Conservation (phyloP, 2,329 filamentous ascomycete species). For the Allantophomopsis lycopodina region DNA sequence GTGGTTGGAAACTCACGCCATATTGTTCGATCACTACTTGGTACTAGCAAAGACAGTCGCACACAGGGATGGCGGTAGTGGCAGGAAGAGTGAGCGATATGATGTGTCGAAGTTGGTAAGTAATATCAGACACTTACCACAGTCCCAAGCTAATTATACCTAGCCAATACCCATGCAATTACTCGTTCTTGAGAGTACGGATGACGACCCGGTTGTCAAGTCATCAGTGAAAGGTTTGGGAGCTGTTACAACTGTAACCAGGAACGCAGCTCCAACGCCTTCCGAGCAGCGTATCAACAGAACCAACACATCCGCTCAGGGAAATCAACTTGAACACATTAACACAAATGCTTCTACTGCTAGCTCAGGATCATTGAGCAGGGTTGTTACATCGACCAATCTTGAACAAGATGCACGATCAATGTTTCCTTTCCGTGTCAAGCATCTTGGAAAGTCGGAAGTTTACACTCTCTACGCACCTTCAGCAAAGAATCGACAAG, state of each 20-base stretch:
- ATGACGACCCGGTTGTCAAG: conserved; percentile 83
- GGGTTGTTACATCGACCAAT: conserved; percentile 28
- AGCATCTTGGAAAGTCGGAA: conserved; percentile 80
- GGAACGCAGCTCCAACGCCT: conserved; percentile 45
- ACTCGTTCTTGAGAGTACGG: conserved; percentile 79
- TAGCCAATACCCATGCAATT: conserved; percentile 94
- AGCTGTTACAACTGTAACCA: conserved; percentile 46
- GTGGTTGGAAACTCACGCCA: conserved; percentile 86
- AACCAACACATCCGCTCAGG: conserved; percentile 23
- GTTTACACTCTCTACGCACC: conserved; percentile 84
- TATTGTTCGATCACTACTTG: conserved; percentile 94
- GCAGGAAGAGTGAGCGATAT: conserved; percentile 67
- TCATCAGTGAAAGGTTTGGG: conserved; percentile 40
- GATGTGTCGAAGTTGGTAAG: conserved; percentile 82
- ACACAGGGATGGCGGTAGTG: conserved; percentile 51
- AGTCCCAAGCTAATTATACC: conserved; percentile 30
- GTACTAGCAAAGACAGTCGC: conserved; percentile 74
- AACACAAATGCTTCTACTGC: conserved; percentile 52
- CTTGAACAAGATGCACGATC: conserved; percentile 26
- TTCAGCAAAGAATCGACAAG: conserved; percentile 57
- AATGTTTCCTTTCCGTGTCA: conserved; percentile 89
- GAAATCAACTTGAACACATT: conserved; percentile 52
- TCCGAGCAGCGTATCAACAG: conserved; percentile 22
- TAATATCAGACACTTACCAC: conserved; percentile 1
- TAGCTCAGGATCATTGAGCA: conserved; percentile 30